Percentiles rank a stretch among this genome's conserved stretches.
These are phyloP conservation scores for Nakaseomyces delphensis DNA, from an alignment of 1,139 yeast genomes.

Conservation along the genomic window DNA sequence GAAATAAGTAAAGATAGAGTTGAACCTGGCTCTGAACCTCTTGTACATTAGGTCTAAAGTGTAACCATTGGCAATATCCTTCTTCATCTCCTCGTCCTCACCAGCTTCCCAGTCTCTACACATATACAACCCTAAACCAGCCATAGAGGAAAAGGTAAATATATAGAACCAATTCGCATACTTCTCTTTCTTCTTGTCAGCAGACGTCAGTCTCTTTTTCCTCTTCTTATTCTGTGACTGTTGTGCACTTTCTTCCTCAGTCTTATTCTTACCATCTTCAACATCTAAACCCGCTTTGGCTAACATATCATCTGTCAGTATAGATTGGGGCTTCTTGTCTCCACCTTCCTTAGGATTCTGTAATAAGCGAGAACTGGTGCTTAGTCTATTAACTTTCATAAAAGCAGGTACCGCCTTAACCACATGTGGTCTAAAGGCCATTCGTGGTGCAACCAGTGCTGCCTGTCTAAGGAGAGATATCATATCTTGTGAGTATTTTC, in stretches of 20 bases:
- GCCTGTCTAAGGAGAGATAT: constrained; percentile 3
- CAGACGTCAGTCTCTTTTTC: constrained; percentile 50
- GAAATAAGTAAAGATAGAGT: constrained; percentile 72
- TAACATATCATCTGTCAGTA: constrained; percentile 72
- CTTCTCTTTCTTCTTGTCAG: constrained; percentile 56
- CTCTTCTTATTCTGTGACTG: constrained; percentile 19
- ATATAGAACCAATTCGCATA: constrained; percentile 63
- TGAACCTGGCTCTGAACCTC: constrained; percentile 62
- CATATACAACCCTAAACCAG: constrained; percentile 59
- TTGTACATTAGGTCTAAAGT: constrained; percentile 55
- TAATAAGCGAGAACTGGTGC: neutral
- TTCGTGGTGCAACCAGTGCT: neutral
- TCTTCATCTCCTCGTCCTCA: constrained; percentile 51
- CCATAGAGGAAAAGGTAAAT: constrained; percentile 51
- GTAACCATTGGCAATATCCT: constrained; percentile 58
- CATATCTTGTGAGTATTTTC: neutral
- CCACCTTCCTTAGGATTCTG: constrained; percentile 23
- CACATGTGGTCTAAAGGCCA: neutral
- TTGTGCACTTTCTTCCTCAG: constrained; percentile 19
- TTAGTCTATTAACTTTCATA: neutral
- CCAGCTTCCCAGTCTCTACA: constrained; percentile 82
- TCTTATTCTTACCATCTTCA: constrained; percentile 25
- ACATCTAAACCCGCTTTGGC: constrained; percentile 75
- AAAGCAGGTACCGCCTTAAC: neutral
- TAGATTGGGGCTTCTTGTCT: constrained; percentile 40